Base-by-base conservation (phyloP, 2,329 filamentous ascomycete genomes). In the Cordyceps cicadae region DNA sequence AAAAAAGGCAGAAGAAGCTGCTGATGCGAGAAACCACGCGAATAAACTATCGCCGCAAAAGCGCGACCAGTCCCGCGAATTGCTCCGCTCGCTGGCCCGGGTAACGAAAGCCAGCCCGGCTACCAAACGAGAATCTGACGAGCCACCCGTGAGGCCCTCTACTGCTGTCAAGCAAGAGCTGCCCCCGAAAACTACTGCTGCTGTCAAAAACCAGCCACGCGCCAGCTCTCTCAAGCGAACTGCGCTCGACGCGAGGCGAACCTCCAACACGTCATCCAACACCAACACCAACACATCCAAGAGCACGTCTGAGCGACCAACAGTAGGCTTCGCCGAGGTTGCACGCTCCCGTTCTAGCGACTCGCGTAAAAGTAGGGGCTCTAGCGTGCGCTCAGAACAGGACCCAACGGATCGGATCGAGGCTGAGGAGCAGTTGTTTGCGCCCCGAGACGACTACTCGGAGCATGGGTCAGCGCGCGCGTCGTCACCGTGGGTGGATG, bases 321-420 rank as follows among this genome's bases (percentile, higher is more conserved):
- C 73, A 3, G 79, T 83, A 41, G 78, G 75, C 53, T 83, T 82
- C 66, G 69, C 71, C 6, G 76, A 76, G 37, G 66, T 83, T 45
- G 72, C 69, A 46, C 75, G 77, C 57, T 71, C 69, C 57, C 67
- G 70, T 14, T 82, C 80, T 2, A 70, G 69, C 29, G 80, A 81
- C 53, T 81, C 80, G 48, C 66, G 72, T 54, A 75, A 74, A 64
- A 77, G 77, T 64, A 83, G 82, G 69, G 73, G 75, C 60, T 76
- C 75, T 41, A 81, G 78, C 67, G 70, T 76, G 66, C 72, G 76
- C 62, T 83, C 81, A 0, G 81, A 84, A 60, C 67, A 71, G 15
- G 82, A 85, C 63, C 81, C 82, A 5, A 80, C 77, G 1, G 81
- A 81, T 64, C 79, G 82, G 50, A 83, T 85, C 55, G 77, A 82